phyloP scores from a whole-genome alignment of 495 filamentous ascomycete species.

The Hapsidospora chrysogenum region DNA sequence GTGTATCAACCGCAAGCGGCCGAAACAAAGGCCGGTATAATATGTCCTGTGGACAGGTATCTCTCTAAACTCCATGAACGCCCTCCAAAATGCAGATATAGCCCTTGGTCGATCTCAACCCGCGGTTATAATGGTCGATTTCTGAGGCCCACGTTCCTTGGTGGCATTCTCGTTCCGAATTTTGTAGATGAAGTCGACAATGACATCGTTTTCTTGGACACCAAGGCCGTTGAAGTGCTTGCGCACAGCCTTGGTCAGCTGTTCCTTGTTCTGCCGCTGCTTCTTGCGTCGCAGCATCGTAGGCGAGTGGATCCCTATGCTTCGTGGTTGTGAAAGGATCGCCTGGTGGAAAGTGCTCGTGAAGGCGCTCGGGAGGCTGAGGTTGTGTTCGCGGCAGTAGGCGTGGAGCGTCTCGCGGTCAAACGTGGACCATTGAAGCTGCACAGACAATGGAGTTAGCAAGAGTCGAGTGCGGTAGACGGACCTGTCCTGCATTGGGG shows the following conservation, averaged over 20 bases:
- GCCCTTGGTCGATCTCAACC: neutral
- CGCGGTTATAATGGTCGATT: neutral
- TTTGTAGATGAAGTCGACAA: conserved; percentile 77
- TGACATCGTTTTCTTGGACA: conserved; percentile 72
- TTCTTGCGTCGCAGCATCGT: conserved; percentile 51
- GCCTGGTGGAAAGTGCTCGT: conserved; percentile 53
- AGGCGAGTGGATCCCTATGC: conserved; percentile 53
- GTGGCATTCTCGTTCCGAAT: conserved; percentile 30
- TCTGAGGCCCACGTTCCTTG: conserved; percentile 7
- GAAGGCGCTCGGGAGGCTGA: conserved; percentile 55
- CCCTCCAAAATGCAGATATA: neutral
- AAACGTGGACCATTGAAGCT: conserved; percentile 68
- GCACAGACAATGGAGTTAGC: conserved; percentile 8
- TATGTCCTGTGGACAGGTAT: neutral
- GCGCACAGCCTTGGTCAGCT: conserved; percentile 64
- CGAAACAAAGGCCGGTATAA: too few relatives aligned
- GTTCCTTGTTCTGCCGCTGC: conserved; percentile 54
- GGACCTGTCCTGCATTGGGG: too few relatives aligned
- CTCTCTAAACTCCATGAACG: neutral
- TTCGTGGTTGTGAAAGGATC: conserved; percentile 48
- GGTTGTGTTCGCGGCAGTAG: conserved; percentile 63
- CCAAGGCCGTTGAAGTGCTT: conserved; percentile 84
- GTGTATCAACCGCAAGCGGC: too few relatives aligned
- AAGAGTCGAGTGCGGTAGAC: neutral
- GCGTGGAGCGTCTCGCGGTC: conserved; percentile 56